Conservation (phyloP, 305 asterid species). For the Ilex paraguariensis region DNA sequence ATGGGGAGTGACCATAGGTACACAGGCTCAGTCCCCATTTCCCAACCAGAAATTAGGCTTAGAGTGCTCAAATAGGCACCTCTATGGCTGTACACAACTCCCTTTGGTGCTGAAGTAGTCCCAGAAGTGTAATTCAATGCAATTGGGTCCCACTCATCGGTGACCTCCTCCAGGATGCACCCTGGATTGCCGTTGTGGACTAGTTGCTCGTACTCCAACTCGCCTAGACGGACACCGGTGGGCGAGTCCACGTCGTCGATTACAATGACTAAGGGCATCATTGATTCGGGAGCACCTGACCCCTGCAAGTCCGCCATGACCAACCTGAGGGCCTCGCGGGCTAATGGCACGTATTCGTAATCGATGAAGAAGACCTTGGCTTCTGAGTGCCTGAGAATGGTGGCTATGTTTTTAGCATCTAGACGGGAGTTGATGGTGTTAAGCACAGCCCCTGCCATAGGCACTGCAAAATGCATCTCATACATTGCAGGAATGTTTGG, state of each 20-base stretch:
- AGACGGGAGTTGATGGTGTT: slow-evolving; percentile 77
- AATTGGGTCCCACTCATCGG: slow-evolving; percentile 30
- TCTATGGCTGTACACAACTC: slow-evolving; percentile 24
- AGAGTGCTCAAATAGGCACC: slow-evolving; percentile 22
- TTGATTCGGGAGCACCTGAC: slow-evolving; percentile 13
- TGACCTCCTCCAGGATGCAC: slow-evolving; percentile 28
- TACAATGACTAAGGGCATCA: slow-evolving; percentile 49
- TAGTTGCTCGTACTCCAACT: slow-evolving; percentile 56
- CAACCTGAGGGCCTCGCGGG: slow-evolving; percentile 42
- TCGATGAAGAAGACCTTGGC: slow-evolving; percentile 68
- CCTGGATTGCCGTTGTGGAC: slow-evolving; percentile 34
- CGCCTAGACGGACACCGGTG: slow-evolving; percentile 40
- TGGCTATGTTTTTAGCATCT: slow-evolving; percentile 52
- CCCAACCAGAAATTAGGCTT: slow-evolving; percentile 21
- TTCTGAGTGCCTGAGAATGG: slow-evolving; percentile 66
- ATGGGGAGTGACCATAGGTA: slow-evolving; percentile 33
- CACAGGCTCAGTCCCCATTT: slow-evolving; percentile 25
- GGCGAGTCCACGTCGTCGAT: slow-evolving; percentile 61
- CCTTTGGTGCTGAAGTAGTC: slow-evolving; percentile 22
- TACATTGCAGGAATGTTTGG: slow-evolving; percentile 80
- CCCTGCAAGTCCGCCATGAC: slow-evolving; percentile 18
- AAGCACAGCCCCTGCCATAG: slow-evolving; percentile 92
- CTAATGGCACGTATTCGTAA: slow-evolving; percentile 40
- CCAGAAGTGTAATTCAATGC: slow-evolving; percentile 22
- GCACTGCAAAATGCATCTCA: slow-evolving; percentile 90